phyloP scores from a whole-genome alignment of 148 eudicot genomes.

The Hydrangea macrophylla region DNA sequence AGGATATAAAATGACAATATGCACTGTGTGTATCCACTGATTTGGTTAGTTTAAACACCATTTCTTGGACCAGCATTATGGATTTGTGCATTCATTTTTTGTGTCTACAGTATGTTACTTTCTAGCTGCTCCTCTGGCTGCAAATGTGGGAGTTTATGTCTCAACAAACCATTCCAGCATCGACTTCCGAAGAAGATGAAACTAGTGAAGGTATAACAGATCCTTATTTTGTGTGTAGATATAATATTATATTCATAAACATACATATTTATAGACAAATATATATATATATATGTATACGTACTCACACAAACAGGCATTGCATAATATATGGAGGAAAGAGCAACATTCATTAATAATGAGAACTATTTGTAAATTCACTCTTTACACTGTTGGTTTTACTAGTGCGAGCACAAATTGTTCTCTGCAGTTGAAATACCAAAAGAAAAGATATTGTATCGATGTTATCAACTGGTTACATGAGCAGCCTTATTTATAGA shows the following conservation, averaged over 20 bases:
- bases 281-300: too few relatives aligned
- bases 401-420: neutral
- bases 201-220: conserved; percentile 59
- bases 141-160: conserved; percentile 81
- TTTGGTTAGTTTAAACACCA: neutral
- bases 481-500: too few relatives aligned
- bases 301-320: too few relatives aligned
- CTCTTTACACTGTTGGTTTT: neutral
- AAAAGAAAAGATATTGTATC: too few relatives aligned
- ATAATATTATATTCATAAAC: too few relatives aligned
- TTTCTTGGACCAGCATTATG: conserved; percentile 6
- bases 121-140: conserved; percentile 93
- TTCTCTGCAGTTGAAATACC: too few relatives aligned
- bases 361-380: neutral
- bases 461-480: too few relatives aligned
- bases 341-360: neutral
- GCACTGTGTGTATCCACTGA: neutral
- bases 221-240: too few relatives aligned
- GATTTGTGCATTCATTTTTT: conserved; percentile 9
- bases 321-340: neutral
- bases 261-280: too few relatives aligned
- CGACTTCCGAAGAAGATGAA: conserved; percentile 84
- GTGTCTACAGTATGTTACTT: conserved; percentile 70
- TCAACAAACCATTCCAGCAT: conserved; percentile 89
- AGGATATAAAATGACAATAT: conserved; percentile 1